Base-by-base conservation (phyloP, 495 filamentous ascomycete species). In the Collariella sp. region DNA sequence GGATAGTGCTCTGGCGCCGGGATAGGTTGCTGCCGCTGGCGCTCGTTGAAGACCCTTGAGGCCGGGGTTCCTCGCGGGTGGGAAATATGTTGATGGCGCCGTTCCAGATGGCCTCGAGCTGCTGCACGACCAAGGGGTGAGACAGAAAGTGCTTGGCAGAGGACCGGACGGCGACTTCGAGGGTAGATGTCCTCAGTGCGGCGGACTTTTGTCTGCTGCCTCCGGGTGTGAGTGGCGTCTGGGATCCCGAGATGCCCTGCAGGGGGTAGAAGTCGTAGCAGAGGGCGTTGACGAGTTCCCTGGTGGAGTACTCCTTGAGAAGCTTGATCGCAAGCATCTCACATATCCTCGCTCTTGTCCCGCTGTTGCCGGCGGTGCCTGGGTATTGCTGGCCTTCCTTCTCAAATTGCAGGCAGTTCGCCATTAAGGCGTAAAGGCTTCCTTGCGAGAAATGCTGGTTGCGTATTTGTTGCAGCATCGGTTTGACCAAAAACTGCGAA, bases 221-320 rank as follows among this genome's bases (percentile, higher is more conserved):
- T 2, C 59, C 49, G 20, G 59, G 67, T 53, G 57, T 65, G 2
- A 72, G 67, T 1, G 76, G 69, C n/a, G 76, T 68, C 43, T 85
- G 78, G 3, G 69, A 50, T 13, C 69, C 71, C 19, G 76, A 67
- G 23, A 72, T 65, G 46, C 89, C 89, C 62, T 95, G 89, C 0
- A 97, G 80, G 2, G 91, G 91, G 65, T 88, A 85, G 64, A 95
- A 96, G 60, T 96, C 91, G 67, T 97, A 96, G 9, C 87, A 91
- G 36, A 97, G 73, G 19, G 88, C 88, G 73, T 96, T 91, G 60
- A 94, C 82, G 59, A 97, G 77, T 70, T 96, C 91, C 46, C 89
- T 75, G 7, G 88, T 91, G 24, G 78, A 81, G 69, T 90, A 95
- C 65, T 96, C 91, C 66, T 87, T 88, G 50, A 97, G 72, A 54